These are phyloP conservation scores for Neonectria magnoliae DNA, from an alignment of 2,329 filamentous ascomycete genomes.

Conservation along the genomic window DNA sequence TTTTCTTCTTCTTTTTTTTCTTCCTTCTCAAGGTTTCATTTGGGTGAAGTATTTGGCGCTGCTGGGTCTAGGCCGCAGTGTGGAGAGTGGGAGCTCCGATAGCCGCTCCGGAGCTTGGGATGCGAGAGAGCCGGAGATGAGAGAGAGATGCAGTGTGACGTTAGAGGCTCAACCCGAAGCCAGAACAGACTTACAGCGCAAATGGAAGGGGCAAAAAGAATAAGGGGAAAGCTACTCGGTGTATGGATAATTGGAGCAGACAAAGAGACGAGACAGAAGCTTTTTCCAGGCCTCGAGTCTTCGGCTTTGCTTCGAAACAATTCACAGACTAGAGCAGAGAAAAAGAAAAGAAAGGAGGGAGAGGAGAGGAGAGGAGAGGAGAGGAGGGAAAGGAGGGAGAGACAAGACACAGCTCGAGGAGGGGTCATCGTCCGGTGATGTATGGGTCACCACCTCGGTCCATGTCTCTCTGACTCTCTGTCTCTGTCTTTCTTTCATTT, in stretches of 20 bases:
- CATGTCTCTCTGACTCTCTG: not conserved
- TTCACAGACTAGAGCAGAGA: not conserved
- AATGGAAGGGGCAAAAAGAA: not conserved
- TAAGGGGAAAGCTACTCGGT: not conserved
- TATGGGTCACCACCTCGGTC: not conserved
- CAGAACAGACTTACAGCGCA: not conserved
- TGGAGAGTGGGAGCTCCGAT: slow-evolving; percentile 19
- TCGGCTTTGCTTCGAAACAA: slow-evolving; percentile 1
- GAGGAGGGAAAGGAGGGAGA: slow-evolving; percentile 4
- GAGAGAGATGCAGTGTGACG: slow-evolving; percentile 24
- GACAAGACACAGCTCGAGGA: slow-evolving; percentile 6
- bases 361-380: not conserved
- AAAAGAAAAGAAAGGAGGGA: slow-evolving; percentile 1
- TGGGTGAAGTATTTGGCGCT: slow-evolving; percentile 6
- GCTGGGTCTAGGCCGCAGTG: slow-evolving; percentile 1
- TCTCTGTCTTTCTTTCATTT: not conserved
- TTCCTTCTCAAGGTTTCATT: slow-evolving; percentile 10
- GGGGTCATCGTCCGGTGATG: slow-evolving; percentile 1
- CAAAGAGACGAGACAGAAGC: slow-evolving; percentile 12
- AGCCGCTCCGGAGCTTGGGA: not conserved
- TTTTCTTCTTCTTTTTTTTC: not conserved
- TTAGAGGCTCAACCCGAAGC: slow-evolving; percentile 17
- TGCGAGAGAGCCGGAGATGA: not conserved
- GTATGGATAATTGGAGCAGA: not conserved
- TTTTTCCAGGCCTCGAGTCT: slow-evolving; percentile 11